Base-by-base conservation (phyloP, 305 asterid species). In the Fraxinus xanthoxyloides region DNA sequence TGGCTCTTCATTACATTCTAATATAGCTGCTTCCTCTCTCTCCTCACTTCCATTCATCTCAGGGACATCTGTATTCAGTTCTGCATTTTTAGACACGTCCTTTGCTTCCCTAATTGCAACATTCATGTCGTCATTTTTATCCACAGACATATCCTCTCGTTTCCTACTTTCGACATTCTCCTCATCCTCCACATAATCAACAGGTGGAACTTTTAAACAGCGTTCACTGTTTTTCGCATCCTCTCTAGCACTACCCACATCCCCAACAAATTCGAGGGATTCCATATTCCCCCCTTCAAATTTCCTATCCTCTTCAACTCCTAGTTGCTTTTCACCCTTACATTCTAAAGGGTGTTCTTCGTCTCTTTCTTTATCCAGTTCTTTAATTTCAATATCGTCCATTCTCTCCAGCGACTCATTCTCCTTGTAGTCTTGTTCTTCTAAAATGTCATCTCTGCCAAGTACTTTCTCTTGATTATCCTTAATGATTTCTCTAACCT, bases 391-490 rank as follows among this genome's bases (percentile, higher is more conserved):
- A 3, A 26, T 65, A 12, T 35, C 15, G 21, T 77, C 82, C 51
- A 26, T 9, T 3, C 46, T 63, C 24, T 46, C 40, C 56, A 34
- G 40, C 3, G 19, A 65, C 34, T 65, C 32, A 12, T 65, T 2
- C 9, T 65, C 17, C 7, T 26, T 15, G 15, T 65, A 65, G 32
- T 15, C 23, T 17, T 3, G 36, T 4, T 38, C 59, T 23, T 24
- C 35, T 15, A 12, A 5, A 59, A 34, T 32, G 3, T 63, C 51
- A 48, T 56, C 77, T 72, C 31, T 48, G 34, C 36, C 8, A 31
- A 34, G 26, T 38, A 77, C 65, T 54, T 82, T 59, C 54, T 56
- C 63, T 34, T 19, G 76, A 69, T 43, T 69, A 15, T 24, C 86
- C 15, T 61, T 17, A 40, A 34, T 10, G 9, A 12, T 56, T 40